Percentiles rank a stretch among this genome's conserved stretches.
Conservation (phyloP, 192 early-diverging fungal genomes). For the Podila verticillata region DNA sequence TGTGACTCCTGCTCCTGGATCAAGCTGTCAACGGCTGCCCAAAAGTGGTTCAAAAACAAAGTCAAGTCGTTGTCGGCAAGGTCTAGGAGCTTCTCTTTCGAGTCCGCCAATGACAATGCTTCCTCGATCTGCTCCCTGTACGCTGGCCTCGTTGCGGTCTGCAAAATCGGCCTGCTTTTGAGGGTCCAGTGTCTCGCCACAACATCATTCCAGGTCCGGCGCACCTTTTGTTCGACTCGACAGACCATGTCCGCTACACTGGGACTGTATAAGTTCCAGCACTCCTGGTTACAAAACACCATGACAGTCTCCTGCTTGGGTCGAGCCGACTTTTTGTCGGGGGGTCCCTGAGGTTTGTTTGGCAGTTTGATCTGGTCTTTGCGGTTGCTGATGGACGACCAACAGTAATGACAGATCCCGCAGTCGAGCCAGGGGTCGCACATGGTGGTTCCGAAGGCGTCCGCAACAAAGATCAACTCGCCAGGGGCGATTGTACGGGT, state of each 20-base stretch:
- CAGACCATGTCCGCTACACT: conserved; percentile 18
- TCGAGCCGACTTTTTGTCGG: neutral
- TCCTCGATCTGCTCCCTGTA: conserved; percentile 13
- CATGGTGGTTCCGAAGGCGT: conserved; percentile 40
- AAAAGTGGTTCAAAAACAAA: conserved; percentile 18
- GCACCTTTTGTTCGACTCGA: conserved; percentile 30
- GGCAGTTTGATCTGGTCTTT: conserved; percentile 27
- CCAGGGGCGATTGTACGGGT: conserved; percentile 19
- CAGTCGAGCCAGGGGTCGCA: conserved; percentile 47
- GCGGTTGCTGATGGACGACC: conserved; percentile 18
- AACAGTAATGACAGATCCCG: conserved; percentile 46
- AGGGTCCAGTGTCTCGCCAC: conserved; percentile 6
- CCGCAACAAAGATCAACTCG: conserved; percentile 36
- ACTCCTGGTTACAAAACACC: conserved; percentile 41
- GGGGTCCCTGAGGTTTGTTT: neutral
- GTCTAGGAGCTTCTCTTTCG: neutral
- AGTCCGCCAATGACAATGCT: conserved; percentile 12
- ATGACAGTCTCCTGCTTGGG: conserved; percentile 24
- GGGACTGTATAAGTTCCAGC: conserved; percentile 12
- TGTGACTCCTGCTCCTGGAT: conserved; percentile 27
- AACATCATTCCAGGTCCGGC: conserved; percentile 23
- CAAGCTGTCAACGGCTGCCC: conserved; percentile 24
- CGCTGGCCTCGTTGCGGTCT: neutral
- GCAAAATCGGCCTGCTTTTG: neutral
- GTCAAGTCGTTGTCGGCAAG: conserved; percentile 16